phyloP scores from a whole-genome alignment of 495 filamentous ascomycete species.

The Penicillium roqueforti region DNA sequence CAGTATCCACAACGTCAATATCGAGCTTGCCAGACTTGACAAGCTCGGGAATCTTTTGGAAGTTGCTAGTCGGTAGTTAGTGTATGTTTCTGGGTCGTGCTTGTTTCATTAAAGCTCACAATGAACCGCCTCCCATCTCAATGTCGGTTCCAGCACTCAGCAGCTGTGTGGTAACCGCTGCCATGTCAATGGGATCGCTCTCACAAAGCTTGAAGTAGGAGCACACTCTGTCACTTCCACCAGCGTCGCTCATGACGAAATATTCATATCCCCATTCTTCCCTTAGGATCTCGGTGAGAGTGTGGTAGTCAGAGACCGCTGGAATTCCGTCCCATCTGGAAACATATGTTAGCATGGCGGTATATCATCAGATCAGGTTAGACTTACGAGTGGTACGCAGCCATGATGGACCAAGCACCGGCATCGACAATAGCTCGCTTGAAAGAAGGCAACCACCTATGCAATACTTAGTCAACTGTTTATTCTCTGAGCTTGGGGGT shows the following conservation, averaged over 20 bases:
- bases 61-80: slow-evolving; percentile 43
- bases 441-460: slow-evolving; percentile 57
- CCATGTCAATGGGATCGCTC: slow-evolving; percentile 53
- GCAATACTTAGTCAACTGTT: not conserved
- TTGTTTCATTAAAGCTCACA: slow-evolving; percentile 23
- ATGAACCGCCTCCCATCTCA: slow-evolving; percentile 74
- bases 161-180: slow-evolving; percentile 51
- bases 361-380: not conserved
- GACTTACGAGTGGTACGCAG: slow-evolving; percentile 57
- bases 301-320: slow-evolving; percentile 54
- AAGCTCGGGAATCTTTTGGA: slow-evolving; percentile 59
- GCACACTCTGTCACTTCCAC: slow-evolving; percentile 63
- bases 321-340: slow-evolving; percentile 59
- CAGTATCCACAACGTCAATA: slow-evolving; percentile 54
- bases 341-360: not conserved
- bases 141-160: slow-evolving; percentile 66
- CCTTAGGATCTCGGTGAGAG: slow-evolving; percentile 61
- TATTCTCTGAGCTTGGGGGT: not conserved
- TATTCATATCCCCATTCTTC: slow-evolving; percentile 69
- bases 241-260: slow-evolving; percentile 56
- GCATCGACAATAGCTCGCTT: slow-evolving; percentile 65
- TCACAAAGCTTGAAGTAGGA: slow-evolving; percentile 58
- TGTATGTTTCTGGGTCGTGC: not conserved
- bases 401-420: slow-evolving; percentile 63
- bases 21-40: slow-evolving; percentile 55